Evolutionary conservation across 2,329 filamentous ascomycete species (phyloP), one percentile per base, ranked within the genome.

Genomic region (Trichophyton equinum): DNA sequence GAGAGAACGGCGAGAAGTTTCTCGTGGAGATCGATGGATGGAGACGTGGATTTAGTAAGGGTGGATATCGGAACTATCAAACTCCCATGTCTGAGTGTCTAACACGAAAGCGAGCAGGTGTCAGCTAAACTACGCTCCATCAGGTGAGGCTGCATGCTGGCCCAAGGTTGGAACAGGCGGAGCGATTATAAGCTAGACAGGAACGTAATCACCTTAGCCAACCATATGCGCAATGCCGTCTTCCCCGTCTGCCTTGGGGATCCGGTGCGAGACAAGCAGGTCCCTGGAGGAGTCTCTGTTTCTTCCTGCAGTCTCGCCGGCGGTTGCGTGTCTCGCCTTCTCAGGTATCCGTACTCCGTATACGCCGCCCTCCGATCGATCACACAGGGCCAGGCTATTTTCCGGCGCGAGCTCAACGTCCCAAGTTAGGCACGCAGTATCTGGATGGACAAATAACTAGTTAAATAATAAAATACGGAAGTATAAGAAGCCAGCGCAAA

Each of bases 81-180:
- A 56, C 36, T 56, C 53, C 30, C 53, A 56, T 56, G 36, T 56
- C 51, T 55, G 51, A 55, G 27, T 36, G 13, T 55, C 51, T 55
- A 18, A 15, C 20, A 55, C 51, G 51, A 55, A 36, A 13, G 25
- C 25, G 22, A 36, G 51, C 51, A 15, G 40, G n/a, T n/a, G 51
- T 55, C 51, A 55, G 51, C 51, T 55, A n/a, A 55, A 27, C 51
- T 55, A n/a, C 33, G 33, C 25, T 55, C 27, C 22, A 36, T 33
- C 51, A 36, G 25, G 30, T 36, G 30, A 55, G 51, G 51, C 51
- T 55, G 51, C 22, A 55, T 13, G 49, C 22, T 55, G 9, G 51
- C 51, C 30, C 51, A 55, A 55, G 51, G 30, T 55, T 25, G 51
- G 27, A 55, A 27, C 51, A 36, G 5, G 22, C 11, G 46, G 51